These are phyloP conservation scores for Tulasnella sp. DNA, from an alignment of 768 basidiomycete genomes.

Conservation along the genomic window DNA sequence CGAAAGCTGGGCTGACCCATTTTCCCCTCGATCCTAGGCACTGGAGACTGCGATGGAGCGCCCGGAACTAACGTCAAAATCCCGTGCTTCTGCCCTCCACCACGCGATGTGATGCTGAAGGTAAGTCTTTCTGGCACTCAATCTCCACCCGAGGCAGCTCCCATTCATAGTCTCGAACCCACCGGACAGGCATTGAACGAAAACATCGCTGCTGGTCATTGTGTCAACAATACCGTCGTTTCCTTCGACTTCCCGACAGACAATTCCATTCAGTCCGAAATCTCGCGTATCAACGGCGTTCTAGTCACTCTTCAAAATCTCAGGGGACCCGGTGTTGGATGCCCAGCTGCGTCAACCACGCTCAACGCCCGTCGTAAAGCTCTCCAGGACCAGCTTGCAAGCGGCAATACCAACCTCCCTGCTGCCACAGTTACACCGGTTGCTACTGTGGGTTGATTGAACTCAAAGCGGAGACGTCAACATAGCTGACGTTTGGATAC, in stretches of 20 bases:
- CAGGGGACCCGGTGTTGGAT: constrained; percentile 60
- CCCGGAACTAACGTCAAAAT: constrained; percentile 59
- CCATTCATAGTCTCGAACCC: constrained; percentile 25
- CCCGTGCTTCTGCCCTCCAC: constrained; percentile 68
- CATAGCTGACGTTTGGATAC: background rate
- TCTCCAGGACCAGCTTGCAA: constrained; percentile 11
- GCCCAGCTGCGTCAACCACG: constrained; percentile 35
- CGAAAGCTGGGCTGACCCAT: background rate
- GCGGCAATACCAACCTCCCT: constrained; percentile 1
- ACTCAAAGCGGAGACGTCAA: background rate
- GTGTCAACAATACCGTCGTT: constrained; percentile 66
- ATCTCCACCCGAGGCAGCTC: background rate
- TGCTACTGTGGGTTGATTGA: background rate
- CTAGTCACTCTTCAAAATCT: constrained; percentile 73
- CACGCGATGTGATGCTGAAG: constrained; percentile 55
- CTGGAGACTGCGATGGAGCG: constrained; percentile 69
- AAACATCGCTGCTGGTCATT: constrained; percentile 64
- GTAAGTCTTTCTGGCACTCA: constrained; percentile 43
- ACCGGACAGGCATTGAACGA: constrained; percentile 47
- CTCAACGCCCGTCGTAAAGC: constrained; percentile 20
- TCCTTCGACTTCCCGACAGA: constrained; percentile 66
- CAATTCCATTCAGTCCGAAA: constrained; percentile 51
- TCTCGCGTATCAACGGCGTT: constrained; percentile 60
- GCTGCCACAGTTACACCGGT: background rate
- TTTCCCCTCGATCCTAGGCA: constrained; percentile 44